phyloP scores from a whole-genome alignment of 306 rosid species.

The Abrus precatorius region DNA sequence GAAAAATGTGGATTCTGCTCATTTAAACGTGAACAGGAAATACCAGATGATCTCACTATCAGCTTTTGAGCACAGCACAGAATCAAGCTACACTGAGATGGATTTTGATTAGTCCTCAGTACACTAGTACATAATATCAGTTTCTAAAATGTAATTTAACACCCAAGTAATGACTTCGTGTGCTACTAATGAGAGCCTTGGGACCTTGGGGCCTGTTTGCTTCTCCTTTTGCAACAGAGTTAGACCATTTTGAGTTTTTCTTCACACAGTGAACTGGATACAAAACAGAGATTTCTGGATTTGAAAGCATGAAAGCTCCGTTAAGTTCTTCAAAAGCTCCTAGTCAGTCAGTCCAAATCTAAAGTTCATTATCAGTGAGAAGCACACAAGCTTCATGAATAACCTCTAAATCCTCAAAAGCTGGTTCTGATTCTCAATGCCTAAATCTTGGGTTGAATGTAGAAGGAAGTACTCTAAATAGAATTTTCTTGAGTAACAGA shows the following conservation, averaged over 20 bases:
- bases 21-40: neutral
- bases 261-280: no score
- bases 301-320: no score
- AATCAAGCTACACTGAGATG: neutral
- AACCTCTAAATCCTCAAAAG: neutral
- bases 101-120: neutral
- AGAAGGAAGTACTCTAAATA: neutral
- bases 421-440: neutral
- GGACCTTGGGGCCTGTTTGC: neutral
- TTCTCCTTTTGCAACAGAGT: no score
- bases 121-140: conserved; percentile 10
- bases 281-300: no score
- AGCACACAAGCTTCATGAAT: neutral
- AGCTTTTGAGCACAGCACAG: neutral
- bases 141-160: neutral
- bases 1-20: no score
- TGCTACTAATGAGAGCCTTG: conserved; percentile 24
- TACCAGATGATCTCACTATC: neutral
- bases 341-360: no score
- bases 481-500: neutral
- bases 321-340: no score
- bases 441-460: conserved; percentile 12
- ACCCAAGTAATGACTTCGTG: neutral
- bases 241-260: no score
- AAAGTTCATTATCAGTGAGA: neutral